These are phyloP conservation scores for Citrullus mucosospermus DNA, from an alignment of 306 rosid species.

Conservation along the genomic window DNA sequence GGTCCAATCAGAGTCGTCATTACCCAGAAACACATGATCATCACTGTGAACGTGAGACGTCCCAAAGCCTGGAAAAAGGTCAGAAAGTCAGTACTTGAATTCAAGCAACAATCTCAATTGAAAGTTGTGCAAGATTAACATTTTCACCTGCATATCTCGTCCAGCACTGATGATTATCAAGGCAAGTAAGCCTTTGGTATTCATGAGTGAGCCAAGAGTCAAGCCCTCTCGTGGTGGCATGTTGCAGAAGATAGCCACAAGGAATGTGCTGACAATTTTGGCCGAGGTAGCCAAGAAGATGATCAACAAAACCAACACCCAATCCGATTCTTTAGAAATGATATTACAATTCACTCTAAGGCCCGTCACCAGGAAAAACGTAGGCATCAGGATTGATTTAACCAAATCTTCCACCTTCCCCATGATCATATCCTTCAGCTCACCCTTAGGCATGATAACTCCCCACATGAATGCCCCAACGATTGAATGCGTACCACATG, in stretches of 20 bases:
- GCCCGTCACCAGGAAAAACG: constrained; percentile 22
- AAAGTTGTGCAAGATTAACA: not conserved
- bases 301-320: not conserved
- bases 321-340: not conserved
- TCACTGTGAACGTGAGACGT: constrained; percentile 9
- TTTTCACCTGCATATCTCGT: constrained; percentile 15
- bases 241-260: constrained; percentile 14
- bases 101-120: not conserved
- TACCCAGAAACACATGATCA: constrained; percentile 15
- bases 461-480: constrained; percentile 33
- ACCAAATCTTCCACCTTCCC: constrained; percentile 23
- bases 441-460: constrained; percentile 34
- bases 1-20: constrained; percentile 27
- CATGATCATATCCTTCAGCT: constrained; percentile 13
- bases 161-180: constrained; percentile 19
- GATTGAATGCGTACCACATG: constrained; percentile 23
- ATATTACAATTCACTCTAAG: constrained; percentile 4
- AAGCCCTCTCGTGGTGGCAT: constrained; percentile 20
- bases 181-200: constrained; percentile 27
- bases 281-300: constrained; percentile 11
- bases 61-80: constrained; percentile 19
- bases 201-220: constrained; percentile 29
- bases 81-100: not conserved
- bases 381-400: constrained; percentile 18
- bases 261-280: constrained; percentile 21